Base-by-base conservation (phyloP, 2,329 filamentous ascomycete genomes). In the Xylaria sp. region DNA sequence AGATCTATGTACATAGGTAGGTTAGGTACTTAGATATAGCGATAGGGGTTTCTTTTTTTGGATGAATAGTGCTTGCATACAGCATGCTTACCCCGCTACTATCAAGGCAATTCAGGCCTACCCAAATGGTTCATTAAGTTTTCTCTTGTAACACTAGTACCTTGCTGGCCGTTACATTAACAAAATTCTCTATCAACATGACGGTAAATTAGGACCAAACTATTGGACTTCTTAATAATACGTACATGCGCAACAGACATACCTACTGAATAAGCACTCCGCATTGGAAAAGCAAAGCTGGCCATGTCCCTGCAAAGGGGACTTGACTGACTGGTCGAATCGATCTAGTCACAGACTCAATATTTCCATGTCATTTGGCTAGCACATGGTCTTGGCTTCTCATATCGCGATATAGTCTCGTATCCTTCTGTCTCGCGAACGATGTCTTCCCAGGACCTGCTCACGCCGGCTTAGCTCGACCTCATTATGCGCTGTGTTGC, bases 361-460 rank as follows among this genome's bases (percentile, higher is more conserved):
- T 28, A 60, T 25, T 55, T 18, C 15, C 9, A 54, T 54, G 41
- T 6, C 9, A 54, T 54, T 44, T 6, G 12, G 39, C 10, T 58
- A 18, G 12, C 31, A 44, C 56, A 28, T 15, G 13, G 18, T 20
- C 46, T 4, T 66, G 34, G 37, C 44, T 46, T 31, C 52, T 58
- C 48, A 23, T 63, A 64, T 54, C 31, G 62, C 62, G 44, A 64
- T 50, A 57, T 62, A 44, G 25, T 59, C 48, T 58, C 34, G 28
- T 63, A 44, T 63, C 37, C 46, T 57, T 57, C 37, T 39, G 44
- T 66, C 48, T 65, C 51, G 46, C 57, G 44, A 66, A 59, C 52
- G 20, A 51, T 34, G 20, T 48, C 57, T 44, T 39, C 23, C 34
- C 23, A 31, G 18, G 62, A 41, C 10, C 41, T 34, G n/a, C 51